A percentile compares a stretch with the other conserved stretches of the same genome.
Conservation (phyloP, 108 stramenopile species). For the Pseudonitzschia delicatissima region DNA sequence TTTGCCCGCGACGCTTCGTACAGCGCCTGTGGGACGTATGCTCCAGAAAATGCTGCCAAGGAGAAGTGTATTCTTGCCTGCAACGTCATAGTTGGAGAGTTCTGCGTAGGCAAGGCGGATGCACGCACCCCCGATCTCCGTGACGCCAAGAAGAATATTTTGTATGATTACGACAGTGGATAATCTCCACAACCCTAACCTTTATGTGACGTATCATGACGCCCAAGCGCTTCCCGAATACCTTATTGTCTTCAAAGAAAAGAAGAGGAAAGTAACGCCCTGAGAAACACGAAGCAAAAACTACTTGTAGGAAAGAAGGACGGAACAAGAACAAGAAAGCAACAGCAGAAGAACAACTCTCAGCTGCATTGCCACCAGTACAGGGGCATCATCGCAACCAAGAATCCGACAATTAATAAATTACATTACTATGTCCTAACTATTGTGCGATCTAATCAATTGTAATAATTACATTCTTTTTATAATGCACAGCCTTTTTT, state of each 20-base stretch:
- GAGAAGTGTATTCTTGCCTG: conserved; percentile 14
- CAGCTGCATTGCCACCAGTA: not conserved
- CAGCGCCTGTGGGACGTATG: not conserved
- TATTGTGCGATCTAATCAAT: too few relatives aligned
- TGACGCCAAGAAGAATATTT: not conserved
- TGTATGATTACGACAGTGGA: conserved; percentile 29
- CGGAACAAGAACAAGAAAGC: not conserved
- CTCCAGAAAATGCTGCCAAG: not conserved
- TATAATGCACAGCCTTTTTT: too few relatives aligned
- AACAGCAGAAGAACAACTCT: too few relatives aligned
- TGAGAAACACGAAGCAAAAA: not conserved
- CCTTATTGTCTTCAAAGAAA: conserved; percentile 2
- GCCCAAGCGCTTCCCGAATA: conserved; percentile 22
- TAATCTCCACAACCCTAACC: not conserved
- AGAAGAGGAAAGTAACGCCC: not conserved
- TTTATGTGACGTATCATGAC: conserved; percentile 32
- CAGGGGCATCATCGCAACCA: too few relatives aligned
- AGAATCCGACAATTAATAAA: too few relatives aligned
- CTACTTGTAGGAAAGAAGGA: not conserved
- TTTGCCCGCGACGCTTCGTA: conserved; percentile 29
- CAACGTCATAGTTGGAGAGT: conserved; percentile 19
- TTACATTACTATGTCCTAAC: too few relatives aligned
- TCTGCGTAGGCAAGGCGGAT: conserved; percentile 1
- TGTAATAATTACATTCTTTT: too few relatives aligned
- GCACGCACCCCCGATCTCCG: conserved; percentile 13